These are phyloP conservation scores for Ascodesmis nigricans DNA, from an alignment of 495 filamentous ascomycete species.

Conservation along the genomic window DNA sequence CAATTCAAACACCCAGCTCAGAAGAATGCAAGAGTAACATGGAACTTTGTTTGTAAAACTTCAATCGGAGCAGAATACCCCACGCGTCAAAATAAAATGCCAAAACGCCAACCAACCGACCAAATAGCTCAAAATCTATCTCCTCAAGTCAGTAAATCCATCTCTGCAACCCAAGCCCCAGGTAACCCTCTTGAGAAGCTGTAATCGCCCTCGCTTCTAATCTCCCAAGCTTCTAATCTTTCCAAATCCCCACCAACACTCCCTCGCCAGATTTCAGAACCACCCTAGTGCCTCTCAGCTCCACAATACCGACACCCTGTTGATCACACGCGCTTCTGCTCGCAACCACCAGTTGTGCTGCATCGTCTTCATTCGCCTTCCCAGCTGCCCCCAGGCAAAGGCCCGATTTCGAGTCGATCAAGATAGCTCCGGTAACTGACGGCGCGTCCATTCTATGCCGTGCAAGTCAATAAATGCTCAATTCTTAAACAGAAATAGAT, in stretches of 20 bases:
- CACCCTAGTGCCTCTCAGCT: not conserved
- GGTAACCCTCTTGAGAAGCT: too few relatives aligned
- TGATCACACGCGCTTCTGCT: slow-evolving; percentile 17
- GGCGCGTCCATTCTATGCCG: slow-evolving; percentile 19
- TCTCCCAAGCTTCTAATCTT: too few relatives aligned
- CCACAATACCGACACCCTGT: slow-evolving; percentile 20
- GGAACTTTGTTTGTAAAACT: too few relatives aligned
- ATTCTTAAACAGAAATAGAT: not conserved
- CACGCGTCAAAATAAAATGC: too few relatives aligned
- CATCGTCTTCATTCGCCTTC: slow-evolving; percentile 22
- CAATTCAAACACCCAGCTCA: too few relatives aligned
- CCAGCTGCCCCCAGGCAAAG: slow-evolving; percentile 21
- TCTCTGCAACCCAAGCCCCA: too few relatives aligned
- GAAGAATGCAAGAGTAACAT: too few relatives aligned
- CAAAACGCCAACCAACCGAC: too few relatives aligned
- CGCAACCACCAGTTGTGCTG: slow-evolving; percentile 20
- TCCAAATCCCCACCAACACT: slow-evolving; percentile 3
- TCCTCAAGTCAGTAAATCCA: too few relatives aligned
- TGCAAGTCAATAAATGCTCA: not conserved
- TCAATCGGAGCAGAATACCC: too few relatives aligned
- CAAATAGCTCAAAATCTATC: too few relatives aligned
- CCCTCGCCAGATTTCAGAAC: not conserved
- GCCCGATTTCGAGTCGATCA: slow-evolving; percentile 19
- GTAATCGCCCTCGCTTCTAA: too few relatives aligned
- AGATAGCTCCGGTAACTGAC: slow-evolving; percentile 19